phyloP scores from a whole-genome alignment of 2,329 filamentous ascomycete genomes.

The Curvularia verruculosa region DNA sequence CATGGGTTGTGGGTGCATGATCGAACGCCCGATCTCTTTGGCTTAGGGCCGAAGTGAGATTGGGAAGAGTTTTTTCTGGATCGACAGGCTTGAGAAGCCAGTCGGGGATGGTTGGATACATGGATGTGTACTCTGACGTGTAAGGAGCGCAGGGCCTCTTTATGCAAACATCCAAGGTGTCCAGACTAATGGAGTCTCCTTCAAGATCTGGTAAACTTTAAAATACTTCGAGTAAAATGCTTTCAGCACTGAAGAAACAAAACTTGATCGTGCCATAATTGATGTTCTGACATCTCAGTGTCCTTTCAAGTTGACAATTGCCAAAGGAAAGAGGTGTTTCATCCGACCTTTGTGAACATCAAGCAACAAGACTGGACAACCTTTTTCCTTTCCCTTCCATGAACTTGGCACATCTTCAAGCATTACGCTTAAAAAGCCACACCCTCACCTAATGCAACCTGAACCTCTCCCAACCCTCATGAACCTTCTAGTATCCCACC shows the following conservation, averaged over 20 bases:
- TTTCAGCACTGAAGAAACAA: neutral
- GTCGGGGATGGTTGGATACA: neutral
- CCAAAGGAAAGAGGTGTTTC: neutral
- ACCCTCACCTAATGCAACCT: neutral
- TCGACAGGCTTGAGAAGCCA: neutral
- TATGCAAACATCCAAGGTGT: too few relatives aligned
- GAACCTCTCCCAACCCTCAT: neutral
- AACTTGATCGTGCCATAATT: neutral
- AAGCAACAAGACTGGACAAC: neutral
- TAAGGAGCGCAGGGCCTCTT: neutral
- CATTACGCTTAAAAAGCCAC: neutral
- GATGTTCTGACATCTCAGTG: neutral
- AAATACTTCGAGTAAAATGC: neutral
- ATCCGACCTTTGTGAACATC: neutral
- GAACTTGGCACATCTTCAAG: neutral
- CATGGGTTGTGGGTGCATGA: constrained; percentile 33
- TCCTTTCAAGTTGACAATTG: neutral
- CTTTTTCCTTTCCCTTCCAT: neutral
- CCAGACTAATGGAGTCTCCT: too few relatives aligned
- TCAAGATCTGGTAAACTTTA: neutral
- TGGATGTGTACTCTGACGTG: neutral
- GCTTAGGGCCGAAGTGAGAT: constrained; percentile 23
- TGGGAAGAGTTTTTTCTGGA: neutral
- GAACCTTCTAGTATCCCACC: neutral
- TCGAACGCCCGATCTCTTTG: constrained; percentile 25